A percentile compares a stretch with the other conserved stretches of the same genome.
These are phyloP conservation scores for Viola odorata DNA, from an alignment of 345 rosid genomes.

Conservation along the genomic window DNA sequence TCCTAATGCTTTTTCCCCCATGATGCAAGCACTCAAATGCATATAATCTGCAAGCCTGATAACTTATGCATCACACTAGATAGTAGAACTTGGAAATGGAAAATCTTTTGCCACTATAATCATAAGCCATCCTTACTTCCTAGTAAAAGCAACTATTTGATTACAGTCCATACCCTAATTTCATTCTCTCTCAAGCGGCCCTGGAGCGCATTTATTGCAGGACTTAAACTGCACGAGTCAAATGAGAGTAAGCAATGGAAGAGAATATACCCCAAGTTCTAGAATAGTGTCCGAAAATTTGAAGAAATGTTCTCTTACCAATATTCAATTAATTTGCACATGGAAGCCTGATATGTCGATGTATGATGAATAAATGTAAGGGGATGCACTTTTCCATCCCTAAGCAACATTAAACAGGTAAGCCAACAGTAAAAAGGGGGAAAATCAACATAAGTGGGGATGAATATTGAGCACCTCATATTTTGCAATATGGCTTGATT, in stretches of 20 bases:
- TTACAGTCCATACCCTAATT: conserved; percentile 50
- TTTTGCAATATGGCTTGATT: conserved; percentile 69
- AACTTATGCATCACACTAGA: neutral
- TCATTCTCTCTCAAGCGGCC: conserved; percentile 84
- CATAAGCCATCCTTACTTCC: conserved; percentile 1
- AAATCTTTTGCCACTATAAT: neutral
- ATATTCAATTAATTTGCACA: conserved; percentile 93
- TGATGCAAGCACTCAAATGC: neutral
- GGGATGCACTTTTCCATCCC: conserved; percentile 82
- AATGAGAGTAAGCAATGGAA: neutral
- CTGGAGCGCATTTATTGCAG: conserved; percentile 80
- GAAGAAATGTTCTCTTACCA: conserved; percentile 51
- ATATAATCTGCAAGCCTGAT: neutral
- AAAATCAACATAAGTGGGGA: conserved; percentile 4
- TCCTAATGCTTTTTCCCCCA: neutral
- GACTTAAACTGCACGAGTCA: conserved; percentile 62
- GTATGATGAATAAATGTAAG: conserved; percentile 87
- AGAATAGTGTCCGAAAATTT: conserved; percentile 6
- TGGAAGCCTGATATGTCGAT: conserved; percentile 89
- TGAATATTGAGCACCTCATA: conserved; percentile 45
- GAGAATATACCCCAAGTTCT: conserved; percentile 10
- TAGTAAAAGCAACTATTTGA: conserved; percentile 2
- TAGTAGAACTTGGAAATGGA: neutral
- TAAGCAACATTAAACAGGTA: conserved; percentile 24
- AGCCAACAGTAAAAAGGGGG: conserved; percentile 4